Evolutionary conservation across 1,284 basidiomycete genomes (phyloP).

Genomic region (Ustilago curta): DNA sequence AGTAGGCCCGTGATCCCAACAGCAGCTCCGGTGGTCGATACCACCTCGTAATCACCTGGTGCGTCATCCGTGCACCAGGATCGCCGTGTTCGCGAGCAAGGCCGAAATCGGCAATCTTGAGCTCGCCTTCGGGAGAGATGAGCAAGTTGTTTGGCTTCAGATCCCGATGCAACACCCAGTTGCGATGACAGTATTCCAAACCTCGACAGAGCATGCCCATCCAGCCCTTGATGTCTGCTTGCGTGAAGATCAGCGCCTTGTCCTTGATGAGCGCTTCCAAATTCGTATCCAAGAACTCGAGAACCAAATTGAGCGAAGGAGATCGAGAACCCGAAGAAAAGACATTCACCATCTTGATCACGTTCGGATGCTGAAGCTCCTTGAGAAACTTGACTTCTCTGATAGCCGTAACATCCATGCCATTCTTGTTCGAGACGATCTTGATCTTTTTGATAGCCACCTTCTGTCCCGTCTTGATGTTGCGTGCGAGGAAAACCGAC

Average conservation of each 20-base stretch:
- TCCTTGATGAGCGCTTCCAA: slow-evolving; percentile 97
- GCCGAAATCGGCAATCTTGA: slow-evolving; percentile 99
- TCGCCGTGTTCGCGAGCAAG: slow-evolving; percentile 94
- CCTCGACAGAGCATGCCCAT: slow-evolving; percentile 98
- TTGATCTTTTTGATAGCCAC: slow-evolving; percentile 92
- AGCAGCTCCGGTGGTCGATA: slow-evolving; percentile 95
- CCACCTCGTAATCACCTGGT: slow-evolving; percentile 97
- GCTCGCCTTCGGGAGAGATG: slow-evolving; percentile 86
- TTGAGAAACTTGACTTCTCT: slow-evolving; percentile 97
- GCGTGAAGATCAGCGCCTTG: slow-evolving; percentile 86
- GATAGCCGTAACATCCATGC: slow-evolving; percentile 97
- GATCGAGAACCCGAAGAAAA: slow-evolving; percentile 86
- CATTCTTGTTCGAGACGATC: slow-evolving; percentile 81
- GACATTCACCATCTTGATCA: slow-evolving; percentile 96
- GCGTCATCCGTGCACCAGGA: slow-evolving; percentile 94
- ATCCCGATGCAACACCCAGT: slow-evolving; percentile 94
- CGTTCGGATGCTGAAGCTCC: slow-evolving; percentile 92
- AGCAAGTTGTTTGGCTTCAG: slow-evolving; percentile 98
- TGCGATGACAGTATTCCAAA: slow-evolving; percentile 94
- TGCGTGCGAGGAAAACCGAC: slow-evolving; percentile 78
- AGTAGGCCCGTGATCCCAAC: slow-evolving; percentile 87
- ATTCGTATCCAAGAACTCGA: slow-evolving; percentile 98
- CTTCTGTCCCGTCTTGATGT: slow-evolving; percentile 78
- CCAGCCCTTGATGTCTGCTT: slow-evolving; percentile 98
- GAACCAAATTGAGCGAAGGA: slow-evolving; percentile 89